Percentiles rank a stretch among this genome's conserved stretches.
phyloP scores from a whole-genome alignment of 805 yeast genomes.

The Yarrowia keelungensis region DNA sequence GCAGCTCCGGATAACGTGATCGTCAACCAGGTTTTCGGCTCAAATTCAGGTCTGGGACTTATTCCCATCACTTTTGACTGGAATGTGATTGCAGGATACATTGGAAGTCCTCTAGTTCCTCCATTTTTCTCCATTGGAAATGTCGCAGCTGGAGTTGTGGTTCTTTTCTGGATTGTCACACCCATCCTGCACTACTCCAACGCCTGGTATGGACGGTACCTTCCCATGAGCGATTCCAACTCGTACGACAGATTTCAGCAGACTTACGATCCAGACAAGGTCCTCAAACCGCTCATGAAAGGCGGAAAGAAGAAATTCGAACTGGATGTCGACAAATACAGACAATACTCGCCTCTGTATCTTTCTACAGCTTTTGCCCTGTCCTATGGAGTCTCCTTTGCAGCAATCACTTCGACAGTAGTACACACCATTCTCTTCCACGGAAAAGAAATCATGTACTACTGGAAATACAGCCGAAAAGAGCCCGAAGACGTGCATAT shows the following conservation, averaged over 20 bases:
- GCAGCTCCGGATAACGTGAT: slow-evolving; percentile 63
- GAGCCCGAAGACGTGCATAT: slow-evolving; percentile 59
- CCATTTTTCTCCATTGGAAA: slow-evolving; percentile 59
- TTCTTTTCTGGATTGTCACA: slow-evolving; percentile 60
- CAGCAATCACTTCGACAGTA: slow-evolving; percentile 67
- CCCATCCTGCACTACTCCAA: slow-evolving; percentile 64
- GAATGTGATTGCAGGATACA: slow-evolving; percentile 63
- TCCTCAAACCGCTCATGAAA: slow-evolving; percentile 50
- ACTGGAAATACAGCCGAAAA: slow-evolving; percentile 56
- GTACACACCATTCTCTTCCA: slow-evolving; percentile 65
- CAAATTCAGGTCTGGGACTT: slow-evolving; percentile 65
- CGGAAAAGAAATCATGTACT: slow-evolving; percentile 59
- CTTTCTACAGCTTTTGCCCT: slow-evolving; percentile 64
- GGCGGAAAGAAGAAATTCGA: slow-evolving; percentile 43
- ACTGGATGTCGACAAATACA: slow-evolving; percentile 58
- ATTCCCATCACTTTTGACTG: slow-evolving; percentile 74
- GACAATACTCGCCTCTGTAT: slow-evolving; percentile 68
- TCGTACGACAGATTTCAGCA: slow-evolving; percentile 61
- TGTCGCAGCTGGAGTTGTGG: slow-evolving; percentile 57
- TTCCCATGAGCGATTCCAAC: slow-evolving; percentile 61
- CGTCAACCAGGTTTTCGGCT: slow-evolving; percentile 72
- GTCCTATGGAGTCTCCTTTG: slow-evolving; percentile 68
- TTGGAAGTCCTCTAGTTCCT: slow-evolving; percentile 70
- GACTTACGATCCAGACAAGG: slow-evolving; percentile 58
- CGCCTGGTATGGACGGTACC: slow-evolving; percentile 63